These are phyloP conservation scores for Plasmopara muralis DNA, from an alignment of 352 stramenopile genomes.

Conservation along the genomic window DNA sequence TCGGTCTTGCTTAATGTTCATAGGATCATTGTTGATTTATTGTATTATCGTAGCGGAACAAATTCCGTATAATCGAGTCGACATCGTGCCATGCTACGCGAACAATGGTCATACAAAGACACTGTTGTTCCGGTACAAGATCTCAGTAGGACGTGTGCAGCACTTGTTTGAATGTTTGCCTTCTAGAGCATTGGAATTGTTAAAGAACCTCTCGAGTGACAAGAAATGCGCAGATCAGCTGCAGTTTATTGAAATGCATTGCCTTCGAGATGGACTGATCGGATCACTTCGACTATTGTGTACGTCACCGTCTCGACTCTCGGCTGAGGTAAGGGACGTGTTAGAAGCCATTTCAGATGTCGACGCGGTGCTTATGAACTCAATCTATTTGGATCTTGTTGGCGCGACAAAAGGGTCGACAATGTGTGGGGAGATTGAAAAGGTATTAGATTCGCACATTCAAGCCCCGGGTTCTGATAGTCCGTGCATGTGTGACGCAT, in stretches of 20 bases:
- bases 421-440: constrained; percentile 52
- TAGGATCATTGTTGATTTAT: constrained; percentile 6
- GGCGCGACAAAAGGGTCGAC: constrained; percentile 41
- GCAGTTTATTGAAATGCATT: constrained; percentile 65
- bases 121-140: constrained; percentile 55
- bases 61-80: constrained; percentile 48
- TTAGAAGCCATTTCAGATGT: constrained; percentile 72
- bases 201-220: constrained; percentile 51
- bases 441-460: constrained; percentile 44
- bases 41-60: constrained; percentile 42
- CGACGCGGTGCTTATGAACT: constrained; percentile 53
- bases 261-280: constrained; percentile 52
- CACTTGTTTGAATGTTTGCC: constrained; percentile 64
- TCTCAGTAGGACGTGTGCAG: constrained; percentile 45
- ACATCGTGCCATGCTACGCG: constrained; percentile 38
- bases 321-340: constrained; percentile 59
- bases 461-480: constrained; percentile 25
- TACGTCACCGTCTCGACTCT: constrained; percentile 46
- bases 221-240: constrained; percentile 42
- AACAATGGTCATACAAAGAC: constrained; percentile 6
- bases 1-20: background rate
- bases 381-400: constrained; percentile 53
- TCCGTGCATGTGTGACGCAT: constrained; percentile 65
- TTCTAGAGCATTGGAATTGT: constrained; percentile 44
- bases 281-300: constrained; percentile 59